These are phyloP conservation scores for Leishmania amazonensis DNA, from an alignment of 208 protist species.

Conservation along the genomic window DNA sequence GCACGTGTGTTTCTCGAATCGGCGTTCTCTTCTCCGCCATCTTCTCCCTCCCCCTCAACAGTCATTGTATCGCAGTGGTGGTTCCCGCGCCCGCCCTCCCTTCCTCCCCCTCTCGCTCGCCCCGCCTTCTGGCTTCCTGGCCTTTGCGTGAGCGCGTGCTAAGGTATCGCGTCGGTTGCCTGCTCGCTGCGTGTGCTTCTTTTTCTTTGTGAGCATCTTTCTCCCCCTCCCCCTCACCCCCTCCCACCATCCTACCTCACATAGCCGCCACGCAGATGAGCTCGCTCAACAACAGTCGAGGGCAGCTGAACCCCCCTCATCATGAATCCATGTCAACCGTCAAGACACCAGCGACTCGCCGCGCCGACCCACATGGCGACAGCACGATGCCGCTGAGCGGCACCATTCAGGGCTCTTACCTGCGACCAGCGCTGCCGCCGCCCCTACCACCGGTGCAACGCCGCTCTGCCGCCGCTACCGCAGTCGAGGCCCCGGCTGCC, in stretches of 20 bases:
- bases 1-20: background rate
- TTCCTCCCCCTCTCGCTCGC: background rate
- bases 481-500: background rate
- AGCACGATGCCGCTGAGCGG: slow-evolving; percentile 21
- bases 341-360: slow-evolving; percentile 5
- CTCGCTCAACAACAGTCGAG: slow-evolving; percentile 24
- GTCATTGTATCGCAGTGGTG: background rate
- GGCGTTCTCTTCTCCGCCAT: background rate
- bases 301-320: background rate
- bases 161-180: background rate
- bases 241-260: background rate
- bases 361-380: slow-evolving; percentile 10
- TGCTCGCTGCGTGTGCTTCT: background rate
- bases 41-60: background rate
- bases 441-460: slow-evolving; percentile 36
- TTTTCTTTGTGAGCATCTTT: background rate
- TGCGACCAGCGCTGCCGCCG: slow-evolving; percentile 27
- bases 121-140: background rate
- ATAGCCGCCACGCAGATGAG: slow-evolving; percentile 14
- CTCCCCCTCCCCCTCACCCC: background rate
- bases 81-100: background rate
- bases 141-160: background rate
- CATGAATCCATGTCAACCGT: slow-evolving; percentile 3
- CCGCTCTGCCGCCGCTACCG: slow-evolving; percentile 15
- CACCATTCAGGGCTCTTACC: slow-evolving; percentile 26